Conservation (phyloP, 805 yeast genomes). For the Pichia eremophila region DNA sequence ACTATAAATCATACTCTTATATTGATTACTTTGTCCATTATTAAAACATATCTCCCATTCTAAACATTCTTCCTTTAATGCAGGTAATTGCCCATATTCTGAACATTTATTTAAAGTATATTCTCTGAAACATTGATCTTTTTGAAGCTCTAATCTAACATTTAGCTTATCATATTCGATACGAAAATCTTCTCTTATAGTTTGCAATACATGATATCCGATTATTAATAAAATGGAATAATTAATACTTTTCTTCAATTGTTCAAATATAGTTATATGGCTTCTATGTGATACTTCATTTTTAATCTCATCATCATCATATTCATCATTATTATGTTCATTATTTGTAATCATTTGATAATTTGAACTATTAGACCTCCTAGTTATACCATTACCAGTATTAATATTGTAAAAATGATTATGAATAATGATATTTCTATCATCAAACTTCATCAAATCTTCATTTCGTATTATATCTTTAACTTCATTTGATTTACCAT, state of each 20-base stretch:
- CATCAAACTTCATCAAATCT: background rate
- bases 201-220: background rate
- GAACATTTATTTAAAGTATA: slow-evolving; percentile 50
- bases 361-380: background rate
- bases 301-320: too few species aligned
- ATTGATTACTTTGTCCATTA: slow-evolving; percentile 34
- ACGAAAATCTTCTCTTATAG: slow-evolving; percentile 43
- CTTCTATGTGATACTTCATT: too few species aligned
- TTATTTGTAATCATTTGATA: background rate
- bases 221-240: slow-evolving; percentile 6
- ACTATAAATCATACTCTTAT: slow-evolving; percentile 40
- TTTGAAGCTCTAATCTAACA: slow-evolving; percentile 38
- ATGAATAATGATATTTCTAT: slow-evolving; percentile 5
- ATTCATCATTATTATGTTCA: background rate
- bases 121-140: slow-evolving; percentile 42
- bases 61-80: slow-evolving; percentile 45
- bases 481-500: background rate
- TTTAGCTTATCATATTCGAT: slow-evolving; percentile 40
- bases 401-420: slow-evolving; percentile 9
- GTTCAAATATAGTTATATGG: background rate
- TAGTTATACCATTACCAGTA: background rate
- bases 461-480: background rate
- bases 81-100: slow-evolving; percentile 48
- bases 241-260: slow-evolving; percentile 1
- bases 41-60: slow-evolving; percentile 62